Evolutionary conservation across 2,329 filamentous ascomycete species (phyloP), one percentile per base, ranked within the genome.

Genomic region (Colletotrichum caudatum): DNA sequence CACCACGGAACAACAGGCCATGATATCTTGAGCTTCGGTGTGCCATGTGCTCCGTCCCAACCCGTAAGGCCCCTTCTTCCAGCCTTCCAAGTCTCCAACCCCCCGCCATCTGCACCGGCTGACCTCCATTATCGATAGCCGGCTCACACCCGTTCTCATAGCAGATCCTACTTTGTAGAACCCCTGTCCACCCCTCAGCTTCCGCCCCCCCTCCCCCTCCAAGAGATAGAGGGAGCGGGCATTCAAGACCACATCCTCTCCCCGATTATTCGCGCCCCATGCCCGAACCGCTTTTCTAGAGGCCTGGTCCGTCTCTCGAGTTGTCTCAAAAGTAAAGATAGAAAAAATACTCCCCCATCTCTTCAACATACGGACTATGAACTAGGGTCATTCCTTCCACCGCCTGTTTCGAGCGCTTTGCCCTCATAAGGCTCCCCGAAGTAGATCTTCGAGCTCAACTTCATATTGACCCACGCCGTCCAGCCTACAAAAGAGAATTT

Each of bases 121-220:
- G 69, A 71, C 69, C 69, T 69, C 65, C 65, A 64, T 57, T 56
- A 64, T 64, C 69, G 65, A 71, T 71, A 71, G 69, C 65, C 65
- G 69, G 69, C 69, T 69, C 65, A 39, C 37, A 71, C 39, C 59
- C 69, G 59, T 69, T 54, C 51, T 69, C 58, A 64, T 64, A 71
- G 65, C 59, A 71, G 69, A 71, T 69, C 69, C 59, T 53, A 54
- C 35, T 37, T 9, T 37, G 11, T 23, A 66, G 58, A 63, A 61
- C 61, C 59, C 65, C 59, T 69, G 46, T 58, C 37, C 26, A 51
- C 65, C 50, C 68, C 59, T 63, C 69, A 56, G 56, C 50, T 46
- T 48, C 48, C 63, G 39, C 65, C 57, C 50, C 50, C 46, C 48
- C 23, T 51, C 29, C 23, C 51, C 64, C 58, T 60, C 53, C 59